Percentiles rank a stretch among this genome's conserved stretches.
phyloP scores from a whole-genome alignment of 345 rosid species.

The Camelina laxa region DNA sequence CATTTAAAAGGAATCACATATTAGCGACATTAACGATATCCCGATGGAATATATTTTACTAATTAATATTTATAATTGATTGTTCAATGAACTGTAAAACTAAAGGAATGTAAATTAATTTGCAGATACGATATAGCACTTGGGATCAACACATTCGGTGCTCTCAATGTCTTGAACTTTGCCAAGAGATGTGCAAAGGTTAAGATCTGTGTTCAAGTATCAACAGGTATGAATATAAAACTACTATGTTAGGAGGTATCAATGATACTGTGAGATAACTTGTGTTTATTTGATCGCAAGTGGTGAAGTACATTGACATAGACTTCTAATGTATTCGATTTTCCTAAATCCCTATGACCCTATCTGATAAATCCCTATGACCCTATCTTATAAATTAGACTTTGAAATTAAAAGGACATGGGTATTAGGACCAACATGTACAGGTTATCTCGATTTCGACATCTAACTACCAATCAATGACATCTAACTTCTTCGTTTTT shows the following conservation, averaged over 20 bases:
- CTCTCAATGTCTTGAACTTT: slow-evolving; percentile 53
- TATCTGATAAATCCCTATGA: not conserved
- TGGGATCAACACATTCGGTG: slow-evolving; percentile 61
- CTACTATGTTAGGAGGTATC: slow-evolving; percentile 2
- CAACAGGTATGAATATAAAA: slow-evolving; percentile 58
- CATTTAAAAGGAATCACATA: not conserved
- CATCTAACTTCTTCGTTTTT: no score
- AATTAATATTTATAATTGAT: not conserved
- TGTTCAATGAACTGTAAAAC: not conserved
- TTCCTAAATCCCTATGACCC: not conserved
- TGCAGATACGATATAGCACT: slow-evolving; percentile 55
- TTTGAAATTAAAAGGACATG: not conserved
- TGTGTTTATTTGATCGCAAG: not conserved
- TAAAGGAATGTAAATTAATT: slow-evolving; percentile 12
- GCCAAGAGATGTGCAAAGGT: slow-evolving; percentile 56
- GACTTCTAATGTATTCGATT: not conserved
- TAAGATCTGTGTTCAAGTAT: slow-evolving; percentile 58
- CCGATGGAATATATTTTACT: not conserved
- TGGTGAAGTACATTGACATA: not conserved
- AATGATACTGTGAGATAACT: slow-evolving; percentile 1
- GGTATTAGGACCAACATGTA: slow-evolving; percentile 5
- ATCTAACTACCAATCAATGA: not conserved
- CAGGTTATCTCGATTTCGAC: not conserved
- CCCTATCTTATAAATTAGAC: not conserved
- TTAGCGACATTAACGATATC: not conserved